Evolutionary conservation across 2,329 filamentous ascomycete genomes (phyloP).

Genomic region (Trichoderma aggressivum): DNA sequence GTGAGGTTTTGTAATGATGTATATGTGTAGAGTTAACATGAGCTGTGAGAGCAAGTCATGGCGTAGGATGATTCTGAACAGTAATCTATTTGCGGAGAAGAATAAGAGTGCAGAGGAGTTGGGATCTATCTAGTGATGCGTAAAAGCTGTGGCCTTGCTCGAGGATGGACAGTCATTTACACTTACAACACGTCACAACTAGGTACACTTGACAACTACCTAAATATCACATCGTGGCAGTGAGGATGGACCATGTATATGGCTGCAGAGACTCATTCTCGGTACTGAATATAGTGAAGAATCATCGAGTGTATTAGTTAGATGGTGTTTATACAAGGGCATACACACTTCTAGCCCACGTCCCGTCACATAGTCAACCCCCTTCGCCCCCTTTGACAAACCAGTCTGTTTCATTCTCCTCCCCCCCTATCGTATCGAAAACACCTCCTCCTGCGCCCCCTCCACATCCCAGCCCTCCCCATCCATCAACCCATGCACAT

Average conservation of each 20-base stretch:
- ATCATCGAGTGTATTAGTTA: not conserved
- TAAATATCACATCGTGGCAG: not conserved
- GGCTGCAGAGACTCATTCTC: not conserved
- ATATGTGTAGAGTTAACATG: not conserved
- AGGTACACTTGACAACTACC: not conserved
- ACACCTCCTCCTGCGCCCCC: constrained; percentile 29
- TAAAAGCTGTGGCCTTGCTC: not conserved
- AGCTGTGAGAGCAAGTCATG: not conserved
- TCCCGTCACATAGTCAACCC: not conserved
- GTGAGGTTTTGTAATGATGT: not conserved
- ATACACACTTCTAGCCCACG: not conserved
- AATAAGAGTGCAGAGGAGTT: not conserved
- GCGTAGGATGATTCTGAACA: not conserved
- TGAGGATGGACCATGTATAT: not conserved
- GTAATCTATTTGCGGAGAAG: not conserved
- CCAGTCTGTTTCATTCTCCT: not conserved
- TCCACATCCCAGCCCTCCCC: constrained; percentile 30
- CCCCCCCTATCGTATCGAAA: constrained; percentile 24
- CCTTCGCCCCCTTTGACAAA: not conserved
- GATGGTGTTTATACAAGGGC: not conserved
- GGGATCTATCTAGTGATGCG: not conserved
- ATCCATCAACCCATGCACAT: constrained; percentile 37
- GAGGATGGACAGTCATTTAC: not conserved
- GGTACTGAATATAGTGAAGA: not conserved
- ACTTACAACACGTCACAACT: not conserved